Percentiles rank a stretch among this genome's conserved stretches.
phyloP scores from a whole-genome alignment of 106 monocot genomes.

The Dendrobium catenatum region DNA sequence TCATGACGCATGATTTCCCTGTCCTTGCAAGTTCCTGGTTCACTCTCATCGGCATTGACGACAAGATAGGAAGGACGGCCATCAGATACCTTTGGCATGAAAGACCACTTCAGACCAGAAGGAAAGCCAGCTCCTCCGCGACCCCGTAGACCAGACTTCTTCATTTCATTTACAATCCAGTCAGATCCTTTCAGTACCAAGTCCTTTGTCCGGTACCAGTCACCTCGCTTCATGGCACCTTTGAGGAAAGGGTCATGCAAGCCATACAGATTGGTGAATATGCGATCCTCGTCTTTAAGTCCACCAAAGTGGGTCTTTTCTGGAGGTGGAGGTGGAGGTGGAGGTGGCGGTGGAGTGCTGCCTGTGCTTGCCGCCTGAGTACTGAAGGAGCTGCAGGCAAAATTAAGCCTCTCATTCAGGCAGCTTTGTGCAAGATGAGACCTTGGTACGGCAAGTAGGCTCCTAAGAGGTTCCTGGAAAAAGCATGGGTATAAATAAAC shows the following conservation, averaged over 20 bases:
- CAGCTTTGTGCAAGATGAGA: neutral
- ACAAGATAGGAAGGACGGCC: slow-evolving; percentile 76
- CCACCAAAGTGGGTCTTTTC: slow-evolving; percentile 71
- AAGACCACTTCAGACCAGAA: slow-evolving; percentile 73
- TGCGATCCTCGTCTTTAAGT: slow-evolving; percentile 66
- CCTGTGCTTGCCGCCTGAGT: slow-evolving; percentile 41
- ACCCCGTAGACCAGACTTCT: slow-evolving; percentile 60
- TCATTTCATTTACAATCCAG: slow-evolving; percentile 76
- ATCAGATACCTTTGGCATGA: slow-evolving; percentile 79
- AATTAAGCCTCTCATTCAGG: neutral
- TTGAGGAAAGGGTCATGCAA: slow-evolving; percentile 72
- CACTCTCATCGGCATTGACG: slow-evolving; percentile 78
- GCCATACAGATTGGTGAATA: slow-evolving; percentile 70
- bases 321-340: slow-evolving; percentile 47
- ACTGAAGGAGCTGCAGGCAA: slow-evolving; percentile 22
- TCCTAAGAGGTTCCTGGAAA: slow-evolving; percentile 22
- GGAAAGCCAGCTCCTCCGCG: slow-evolving; percentile 78
- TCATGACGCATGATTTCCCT: slow-evolving; percentile 71
- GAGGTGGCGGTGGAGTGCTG: slow-evolving; percentile 14
- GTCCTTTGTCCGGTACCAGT: slow-evolving; percentile 66
- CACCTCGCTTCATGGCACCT: slow-evolving; percentile 65
- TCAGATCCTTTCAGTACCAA: slow-evolving; percentile 58
- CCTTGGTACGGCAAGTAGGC: slow-evolving; percentile 1
- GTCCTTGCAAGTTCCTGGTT: slow-evolving; percentile 72
- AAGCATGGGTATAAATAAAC: neutral